Evolutionary conservation across 345 rosid genomes (phyloP).

Genomic region (Aegle marmelos): DNA sequence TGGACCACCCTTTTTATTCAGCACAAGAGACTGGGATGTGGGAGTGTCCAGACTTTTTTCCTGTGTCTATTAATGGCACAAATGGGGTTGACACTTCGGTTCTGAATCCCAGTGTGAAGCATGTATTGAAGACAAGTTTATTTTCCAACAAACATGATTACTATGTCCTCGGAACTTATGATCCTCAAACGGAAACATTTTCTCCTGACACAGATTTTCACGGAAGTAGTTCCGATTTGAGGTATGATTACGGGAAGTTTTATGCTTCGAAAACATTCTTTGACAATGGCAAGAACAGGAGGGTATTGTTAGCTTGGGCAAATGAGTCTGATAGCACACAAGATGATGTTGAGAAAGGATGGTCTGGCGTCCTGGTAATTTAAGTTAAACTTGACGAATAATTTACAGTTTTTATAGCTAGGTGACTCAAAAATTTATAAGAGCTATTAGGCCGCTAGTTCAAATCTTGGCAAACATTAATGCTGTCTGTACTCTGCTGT

Average conservation of each 20-base stretch:
- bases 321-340: conserved; percentile 51
- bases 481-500: conserved; percentile 4
- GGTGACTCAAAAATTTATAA: neutral
- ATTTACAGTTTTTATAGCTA: neutral
- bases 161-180: conserved; percentile 53
- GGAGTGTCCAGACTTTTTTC: conserved; percentile 74
- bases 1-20: conserved; percentile 33
- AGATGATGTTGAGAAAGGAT: conserved; percentile 56
- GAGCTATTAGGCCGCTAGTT: neutral
- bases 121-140: conserved; percentile 57
- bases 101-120: conserved; percentile 32
- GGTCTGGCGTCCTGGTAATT: conserved; percentile 69
- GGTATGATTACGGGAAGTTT: conserved; percentile 62
- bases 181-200: conserved; percentile 35
- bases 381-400: neutral
- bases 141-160: conserved; percentile 35
- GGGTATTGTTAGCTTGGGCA: conserved; percentile 65
- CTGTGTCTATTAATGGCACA: conserved; percentile 31
- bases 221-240: conserved; percentile 40
- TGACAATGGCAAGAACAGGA: conserved; percentile 48
- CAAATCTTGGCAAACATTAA: neutral
- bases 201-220: conserved; percentile 35
- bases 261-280: conserved; percentile 70
- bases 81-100: conserved; percentile 50
- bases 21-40: conserved; percentile 45